Base-by-base conservation (phyloP, 306 rosid genomes). In the Cyamopsis tetragonoloba region DNA sequence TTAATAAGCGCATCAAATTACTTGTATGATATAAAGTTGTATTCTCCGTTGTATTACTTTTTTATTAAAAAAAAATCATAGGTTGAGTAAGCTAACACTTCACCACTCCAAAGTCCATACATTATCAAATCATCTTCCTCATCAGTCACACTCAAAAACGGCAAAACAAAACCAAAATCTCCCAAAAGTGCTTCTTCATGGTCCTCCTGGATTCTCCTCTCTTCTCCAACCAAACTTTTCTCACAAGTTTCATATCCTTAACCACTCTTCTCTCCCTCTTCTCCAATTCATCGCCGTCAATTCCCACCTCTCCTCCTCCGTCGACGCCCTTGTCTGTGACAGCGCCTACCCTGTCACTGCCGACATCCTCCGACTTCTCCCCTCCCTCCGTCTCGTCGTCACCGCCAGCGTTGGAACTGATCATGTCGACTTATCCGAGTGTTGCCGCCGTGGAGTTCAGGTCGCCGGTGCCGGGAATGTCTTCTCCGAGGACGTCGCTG, bases 401-500 rank as follows among this genome's bases (percentile, higher is more conserved):
- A 65, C 81, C 18, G 0, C 74, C 15, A 80, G 70, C 48, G 63
- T 57, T 1, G 84, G 88, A 6, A 43, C 77, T 6, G 24, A 83
- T 19, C 86, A 80, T 11, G 62, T 86, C 5, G 88, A 86, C 53
- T 27, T 78, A 42, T 1, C 9, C 0, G 86, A 78, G 68, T 86
- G 86, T n/a, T 59, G 66, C 44, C 70, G 66, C 17, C 50, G 59
- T 0, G 74, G 74, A 11, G 15, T 77, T 2, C 9, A 30, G 15
- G 78, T 86, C 4, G 86, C 85, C 41, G 46, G 32, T n/a, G 78
- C 82, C 0, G 71, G 80, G 3, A 66, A 42, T 50, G 1, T 68
- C 2, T 84, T 35, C 24, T 74, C 88, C 0, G 82, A 70, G 17
- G 87, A 86, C 24, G 91, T 76, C 0, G 89, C 89, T 0, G 88